Percentiles rank a stretch among this genome's conserved stretches.
Evolutionary conservation across 169 alveolate species (phyloP).

Genomic region (Cyclospora cayetanensis): DNA sequence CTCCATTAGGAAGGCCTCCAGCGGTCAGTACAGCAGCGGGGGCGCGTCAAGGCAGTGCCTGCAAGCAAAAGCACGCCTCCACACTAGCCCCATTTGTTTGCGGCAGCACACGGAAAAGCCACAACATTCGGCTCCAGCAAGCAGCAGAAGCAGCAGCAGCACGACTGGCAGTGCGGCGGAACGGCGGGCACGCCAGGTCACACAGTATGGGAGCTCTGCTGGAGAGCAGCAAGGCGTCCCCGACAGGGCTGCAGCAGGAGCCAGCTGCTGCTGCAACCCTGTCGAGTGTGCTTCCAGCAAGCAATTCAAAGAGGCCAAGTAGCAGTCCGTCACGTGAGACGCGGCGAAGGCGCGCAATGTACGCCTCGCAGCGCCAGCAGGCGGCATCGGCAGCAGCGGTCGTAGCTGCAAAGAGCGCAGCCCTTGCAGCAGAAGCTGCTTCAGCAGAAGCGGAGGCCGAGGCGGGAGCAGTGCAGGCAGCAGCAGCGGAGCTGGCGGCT

Average conservation of each 20-base stretch:
- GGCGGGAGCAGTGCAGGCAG: conserved; percentile 14
- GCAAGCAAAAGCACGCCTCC: background rate
- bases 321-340: too few species aligned
- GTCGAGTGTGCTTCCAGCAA: too few species aligned
- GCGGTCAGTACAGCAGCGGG: background rate
- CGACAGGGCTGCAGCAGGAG: background rate
- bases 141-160: conserved; percentile 10
- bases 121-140: conserved; percentile 35
- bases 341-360: too few species aligned
- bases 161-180: background rate
- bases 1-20: background rate
- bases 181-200: background rate
- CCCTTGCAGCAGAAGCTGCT: background rate
- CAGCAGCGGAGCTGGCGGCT: conserved; percentile 24
- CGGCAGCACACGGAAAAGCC: conserved; percentile 53
- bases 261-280: background rate
- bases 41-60: background rate
- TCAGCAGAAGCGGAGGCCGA: conserved; percentile 37
- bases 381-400: background rate
- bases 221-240: background rate
- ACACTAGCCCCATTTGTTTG: conserved; percentile 26
- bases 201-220: conserved; percentile 14
- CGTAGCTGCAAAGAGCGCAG: background rate
- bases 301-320: too few species aligned
- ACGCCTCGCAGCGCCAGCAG: background rate